These are phyloP conservation scores for Hymenoscyphus repandus DNA, from an alignment of 2,329 filamentous ascomycete genomes.

Conservation along the genomic window DNA sequence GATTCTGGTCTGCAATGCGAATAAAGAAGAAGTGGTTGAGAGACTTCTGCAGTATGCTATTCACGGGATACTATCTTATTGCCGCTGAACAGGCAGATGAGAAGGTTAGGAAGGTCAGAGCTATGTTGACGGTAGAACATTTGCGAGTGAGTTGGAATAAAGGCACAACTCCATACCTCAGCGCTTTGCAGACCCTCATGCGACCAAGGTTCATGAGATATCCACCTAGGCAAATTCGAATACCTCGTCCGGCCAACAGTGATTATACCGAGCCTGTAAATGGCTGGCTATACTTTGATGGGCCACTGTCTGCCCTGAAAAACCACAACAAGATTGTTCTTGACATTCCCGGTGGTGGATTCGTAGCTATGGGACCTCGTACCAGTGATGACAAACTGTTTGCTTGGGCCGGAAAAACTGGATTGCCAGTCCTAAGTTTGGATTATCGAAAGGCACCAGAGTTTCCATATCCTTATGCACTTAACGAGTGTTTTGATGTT, in stretches of 20 bases:
- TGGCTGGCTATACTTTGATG: constrained; percentile 93
- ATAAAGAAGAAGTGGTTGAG: constrained; percentile 75
- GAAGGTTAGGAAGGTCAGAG: constrained; percentile 87
- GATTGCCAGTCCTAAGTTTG: constrained; percentile 81
- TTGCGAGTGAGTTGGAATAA: constrained; percentile 95
- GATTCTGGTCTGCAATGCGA: constrained; percentile 98
- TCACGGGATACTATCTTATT: constrained; percentile 85
- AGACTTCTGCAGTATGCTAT: constrained; percentile 76
- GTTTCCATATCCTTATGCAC: constrained; percentile 75
- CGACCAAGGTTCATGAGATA: constrained; percentile 77
- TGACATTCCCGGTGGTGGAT: constrained; percentile 90
- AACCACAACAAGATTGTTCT: constrained; percentile 74
- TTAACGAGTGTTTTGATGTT: constrained; percentile 84
- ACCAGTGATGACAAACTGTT: constrained; percentile 92
- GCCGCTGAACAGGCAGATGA: constrained; percentile 93
- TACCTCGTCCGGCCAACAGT: constrained; percentile 73
- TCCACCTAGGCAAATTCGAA: constrained; percentile 75
- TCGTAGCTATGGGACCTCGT: constrained; percentile 94
- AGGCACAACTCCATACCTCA: constrained; percentile 78
- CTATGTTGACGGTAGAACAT: constrained; percentile 83
- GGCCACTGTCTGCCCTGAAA: constrained; percentile 70
- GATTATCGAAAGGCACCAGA: constrained; percentile 89
- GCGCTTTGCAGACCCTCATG: constrained; percentile 61
- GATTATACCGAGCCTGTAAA: constrained; percentile 78
- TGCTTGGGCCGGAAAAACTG: constrained; percentile 84